Evolutionary conservation across 345 rosid genomes (phyloP).

Genomic region (Crucihimalaya himalaica): DNA sequence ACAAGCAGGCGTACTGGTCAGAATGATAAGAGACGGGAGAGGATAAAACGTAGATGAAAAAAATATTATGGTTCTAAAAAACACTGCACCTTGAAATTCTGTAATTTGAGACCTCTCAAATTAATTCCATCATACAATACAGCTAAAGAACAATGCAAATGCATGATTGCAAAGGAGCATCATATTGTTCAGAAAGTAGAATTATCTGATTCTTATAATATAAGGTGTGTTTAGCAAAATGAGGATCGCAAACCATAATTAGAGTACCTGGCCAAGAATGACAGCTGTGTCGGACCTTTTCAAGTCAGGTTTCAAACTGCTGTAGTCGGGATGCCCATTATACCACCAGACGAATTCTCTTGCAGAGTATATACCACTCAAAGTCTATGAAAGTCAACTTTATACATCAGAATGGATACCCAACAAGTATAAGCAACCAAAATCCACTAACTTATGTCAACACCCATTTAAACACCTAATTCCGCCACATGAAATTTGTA

Average conservation of each 20-base stretch:
- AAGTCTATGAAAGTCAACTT: constrained; percentile 45
- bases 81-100: neutral
- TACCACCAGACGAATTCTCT: constrained; percentile 99
- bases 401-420: neutral
- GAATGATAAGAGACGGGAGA: neutral
- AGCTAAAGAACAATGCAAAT: neutral
- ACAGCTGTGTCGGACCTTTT: constrained; percentile 70
- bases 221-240: neutral
- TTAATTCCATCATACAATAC: neutral
- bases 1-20: too few relatives aligned
- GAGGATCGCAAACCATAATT: neutral
- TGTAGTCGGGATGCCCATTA: constrained; percentile 87
- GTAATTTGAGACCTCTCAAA: neutral
- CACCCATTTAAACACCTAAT: neutral
- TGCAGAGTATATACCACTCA: constrained; percentile 76
- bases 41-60: neutral
- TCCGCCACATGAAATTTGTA: neutral
- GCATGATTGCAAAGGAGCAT: neutral
- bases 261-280: constrained; percentile 79
- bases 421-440: constrained; percentile 15
- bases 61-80: neutral
- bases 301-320: constrained; percentile 67
- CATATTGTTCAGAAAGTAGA: neutral
- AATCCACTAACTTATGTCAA: neutral
- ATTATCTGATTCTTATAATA: neutral